phyloP scores from a whole-genome alignment of 306 rosid genomes.

The Malus orientalis region DNA sequence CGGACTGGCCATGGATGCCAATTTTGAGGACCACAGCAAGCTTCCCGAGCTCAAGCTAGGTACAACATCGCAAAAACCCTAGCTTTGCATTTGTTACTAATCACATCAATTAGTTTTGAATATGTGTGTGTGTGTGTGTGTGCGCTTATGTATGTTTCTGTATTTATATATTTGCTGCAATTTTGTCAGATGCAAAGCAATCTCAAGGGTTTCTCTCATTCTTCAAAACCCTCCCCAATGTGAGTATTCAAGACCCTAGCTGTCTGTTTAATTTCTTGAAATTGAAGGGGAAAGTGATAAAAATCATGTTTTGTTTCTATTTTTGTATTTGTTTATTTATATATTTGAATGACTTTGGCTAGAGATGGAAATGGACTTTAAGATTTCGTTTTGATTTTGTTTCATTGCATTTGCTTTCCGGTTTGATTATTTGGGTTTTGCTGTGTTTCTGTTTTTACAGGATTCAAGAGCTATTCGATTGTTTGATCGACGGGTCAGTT shows the following conservation, averaged over 20 bases:
- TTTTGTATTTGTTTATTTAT: not conserved
- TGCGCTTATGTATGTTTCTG: not conserved
- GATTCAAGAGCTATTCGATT: conserved; percentile 84
- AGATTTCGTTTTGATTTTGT: not conserved
- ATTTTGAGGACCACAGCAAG: conserved; percentile 49
- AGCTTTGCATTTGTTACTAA: not conserved
- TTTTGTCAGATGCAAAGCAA: conserved; percentile 71
- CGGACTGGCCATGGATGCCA: conserved; percentile 44
- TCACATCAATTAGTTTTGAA: not conserved
- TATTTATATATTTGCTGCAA: not conserved
- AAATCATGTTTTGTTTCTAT: not conserved
- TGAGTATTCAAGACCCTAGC: conserved; percentile 25
- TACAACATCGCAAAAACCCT: conserved; percentile 9
- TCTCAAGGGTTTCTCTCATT: conserved; percentile 93
- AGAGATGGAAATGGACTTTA: not conserved
- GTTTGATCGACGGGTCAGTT: conserved; percentile 90
- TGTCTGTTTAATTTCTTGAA: not conserved
- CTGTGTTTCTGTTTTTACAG: conserved; percentile 41
- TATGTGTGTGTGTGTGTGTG: not conserved
- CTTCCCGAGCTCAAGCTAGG: conserved; percentile 94
- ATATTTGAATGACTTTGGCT: not conserved
- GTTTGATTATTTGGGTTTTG: conserved; percentile 1
- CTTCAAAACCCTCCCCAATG: conserved; percentile 76
- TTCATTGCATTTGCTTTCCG: not conserved
- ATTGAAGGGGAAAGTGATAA: not conserved